phyloP scores from a whole-genome alignment of 331 rosid species.

The Malus hybrid region DNA sequence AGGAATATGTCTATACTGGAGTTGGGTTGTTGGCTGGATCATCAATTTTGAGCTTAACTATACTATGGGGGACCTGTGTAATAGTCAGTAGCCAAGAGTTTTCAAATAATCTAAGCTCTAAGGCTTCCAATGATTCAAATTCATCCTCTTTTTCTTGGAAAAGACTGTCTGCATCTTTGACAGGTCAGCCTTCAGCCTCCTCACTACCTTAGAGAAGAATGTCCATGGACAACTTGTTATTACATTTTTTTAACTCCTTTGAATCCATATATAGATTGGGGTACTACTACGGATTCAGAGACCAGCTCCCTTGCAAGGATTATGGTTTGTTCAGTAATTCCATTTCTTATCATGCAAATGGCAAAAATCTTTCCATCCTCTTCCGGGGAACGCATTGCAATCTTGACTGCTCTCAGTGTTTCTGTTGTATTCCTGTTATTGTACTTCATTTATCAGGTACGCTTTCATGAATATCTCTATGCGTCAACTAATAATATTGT shows the following conservation, averaged over 20 bases:
- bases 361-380: conserved; percentile 24
- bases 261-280: conserved; percentile 30
- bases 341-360: conserved; percentile 51
- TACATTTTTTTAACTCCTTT: background rate
- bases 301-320: conserved; percentile 43
- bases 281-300: conserved; percentile 43
- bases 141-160: conserved; percentile 1
- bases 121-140: background rate
- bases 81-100: conserved; percentile 35
- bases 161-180: conserved; percentile 27
- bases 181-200: conserved; percentile 11
- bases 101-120: background rate
- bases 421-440: conserved; percentile 30
- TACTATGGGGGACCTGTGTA: conserved; percentile 12
- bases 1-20: conserved; percentile 54
- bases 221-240: too few species aligned
- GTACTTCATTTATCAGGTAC: conserved; percentile 62
- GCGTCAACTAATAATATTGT: background rate
- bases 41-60: conserved; percentile 49
- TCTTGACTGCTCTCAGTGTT: conserved; percentile 15
- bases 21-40: conserved; percentile 67
- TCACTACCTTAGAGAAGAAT: too few species aligned
- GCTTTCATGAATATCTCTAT: background rate
- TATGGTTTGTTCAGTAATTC: conserved; percentile 42
- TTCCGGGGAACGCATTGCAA: conserved; percentile 8